These are phyloP conservation scores for Crucihimalaya himalaica DNA, from an alignment of 345 rosid species.

Conservation along the genomic window DNA sequence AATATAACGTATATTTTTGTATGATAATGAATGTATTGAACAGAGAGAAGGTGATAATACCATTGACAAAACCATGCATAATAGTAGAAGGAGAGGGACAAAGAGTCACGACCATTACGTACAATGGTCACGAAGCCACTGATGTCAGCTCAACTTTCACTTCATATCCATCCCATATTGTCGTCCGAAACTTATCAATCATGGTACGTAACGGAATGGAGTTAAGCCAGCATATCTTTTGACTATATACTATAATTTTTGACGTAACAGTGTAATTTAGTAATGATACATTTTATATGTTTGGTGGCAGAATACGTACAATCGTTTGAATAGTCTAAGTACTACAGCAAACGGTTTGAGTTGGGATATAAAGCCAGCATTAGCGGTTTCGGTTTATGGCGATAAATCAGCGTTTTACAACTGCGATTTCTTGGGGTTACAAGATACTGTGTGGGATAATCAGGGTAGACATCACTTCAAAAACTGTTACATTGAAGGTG, in stretches of 20 bases:
- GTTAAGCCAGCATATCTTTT: constrained; percentile 8
- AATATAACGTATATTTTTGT: background rate
- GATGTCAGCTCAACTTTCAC: constrained; percentile 52
- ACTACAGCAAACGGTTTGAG: background rate
- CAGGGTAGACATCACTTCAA: constrained; percentile 50
- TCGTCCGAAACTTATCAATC: constrained; percentile 49
- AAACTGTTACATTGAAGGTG: constrained; percentile 61
- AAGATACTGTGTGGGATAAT: constrained; percentile 64
- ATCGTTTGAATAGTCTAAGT: constrained; percentile 1
- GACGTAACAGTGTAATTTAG: background rate
- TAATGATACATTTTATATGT: background rate
- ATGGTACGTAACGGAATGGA: constrained; percentile 41
- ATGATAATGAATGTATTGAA: constrained; percentile 9
- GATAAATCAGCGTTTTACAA: constrained; percentile 55
- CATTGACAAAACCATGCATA: constrained; percentile 44
- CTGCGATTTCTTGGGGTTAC: constrained; percentile 55
- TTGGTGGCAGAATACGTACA: constrained; percentile 51
- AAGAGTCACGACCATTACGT: constrained; percentile 39
- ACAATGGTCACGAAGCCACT: constrained; percentile 37
- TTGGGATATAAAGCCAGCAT: constrained; percentile 38
- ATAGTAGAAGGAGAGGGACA: constrained; percentile 45
- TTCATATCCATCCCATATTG: constrained; percentile 43
- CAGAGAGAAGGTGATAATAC: constrained; percentile 53
- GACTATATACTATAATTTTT: constrained; percentile 5
- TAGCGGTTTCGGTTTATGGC: constrained; percentile 50